A percentile compares a stretch with the other conserved stretches of the same genome.
Evolutionary conservation across 441 rosid genomes (phyloP).

Genomic region (Populus tomentosa): DNA sequence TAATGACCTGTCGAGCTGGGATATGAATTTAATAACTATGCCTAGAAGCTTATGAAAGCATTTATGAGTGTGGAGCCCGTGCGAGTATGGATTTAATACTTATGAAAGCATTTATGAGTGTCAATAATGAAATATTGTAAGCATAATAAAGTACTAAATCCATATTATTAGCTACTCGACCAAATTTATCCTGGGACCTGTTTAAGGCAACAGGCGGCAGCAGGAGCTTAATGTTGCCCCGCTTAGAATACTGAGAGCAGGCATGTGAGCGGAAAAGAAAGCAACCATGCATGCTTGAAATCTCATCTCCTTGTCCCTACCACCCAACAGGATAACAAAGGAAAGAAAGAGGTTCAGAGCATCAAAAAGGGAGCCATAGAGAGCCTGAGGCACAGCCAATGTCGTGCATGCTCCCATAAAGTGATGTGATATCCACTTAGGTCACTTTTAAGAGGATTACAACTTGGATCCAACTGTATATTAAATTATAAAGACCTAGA

Average conservation of each 20-base stretch:
- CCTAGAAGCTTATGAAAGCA: too few species aligned
- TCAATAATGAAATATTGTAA: neutral
- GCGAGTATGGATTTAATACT: too few species aligned
- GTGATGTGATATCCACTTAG: slow-evolving; percentile 4
- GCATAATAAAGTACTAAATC: too few species aligned
- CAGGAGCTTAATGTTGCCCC: neutral
- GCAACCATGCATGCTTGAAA: neutral
- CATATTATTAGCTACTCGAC: neutral
- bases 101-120: neutral
- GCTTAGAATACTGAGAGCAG: neutral
- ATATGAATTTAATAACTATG: too few species aligned
- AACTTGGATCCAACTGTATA: slow-evolving; percentile 15
- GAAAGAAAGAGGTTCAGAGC: neutral
- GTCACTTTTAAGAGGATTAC: slow-evolving; percentile 1
- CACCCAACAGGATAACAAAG: neutral
- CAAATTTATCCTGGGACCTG: too few species aligned
- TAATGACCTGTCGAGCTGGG: too few species aligned
- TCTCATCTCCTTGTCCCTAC: neutral
- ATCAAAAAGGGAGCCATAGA: neutral
- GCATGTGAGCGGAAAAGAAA: neutral
- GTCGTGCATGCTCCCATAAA: slow-evolving; percentile 16
- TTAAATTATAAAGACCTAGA: neutral
- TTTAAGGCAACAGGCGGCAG: too few species aligned
- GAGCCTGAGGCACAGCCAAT: slow-evolving; percentile 10
- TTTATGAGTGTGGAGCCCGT: neutral